Base-by-base conservation (phyloP, 2,329 filamentous ascomycete species). In the Gaeumannomyces sp. region DNA sequence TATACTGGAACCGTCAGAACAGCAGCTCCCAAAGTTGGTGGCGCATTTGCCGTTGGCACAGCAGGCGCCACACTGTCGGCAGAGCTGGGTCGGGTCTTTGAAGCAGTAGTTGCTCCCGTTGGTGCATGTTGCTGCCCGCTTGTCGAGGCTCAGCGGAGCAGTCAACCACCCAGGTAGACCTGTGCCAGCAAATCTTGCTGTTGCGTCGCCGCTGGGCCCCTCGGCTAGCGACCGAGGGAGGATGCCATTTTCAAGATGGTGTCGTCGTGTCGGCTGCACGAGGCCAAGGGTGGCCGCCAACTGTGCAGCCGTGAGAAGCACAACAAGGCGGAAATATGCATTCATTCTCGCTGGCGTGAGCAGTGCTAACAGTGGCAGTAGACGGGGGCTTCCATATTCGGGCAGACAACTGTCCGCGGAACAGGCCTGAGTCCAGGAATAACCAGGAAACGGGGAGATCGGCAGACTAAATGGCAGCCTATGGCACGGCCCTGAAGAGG, bases 21-120 rank as follows among this genome's bases (percentile, higher is more conserved):
- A 60, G 59, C 59, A 60, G 28, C 22, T 35, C 28, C 59, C 59
- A 35, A 60, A 60, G 28, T 60, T 31, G 16, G 13, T 6, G 5
- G 59, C 59, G 31, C 59, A 60, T 25, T 35, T 60, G 29, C 59
- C 59, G 22, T 35, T 35, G 28, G 28, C 13, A 14, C 59, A 60
- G 29, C 59, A 60, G 59, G 27, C 19, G 10, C 59, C 59, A 16
- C 59, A 60, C n/a, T 25, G 29, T 10, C 4, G 11, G 31, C 59
- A 60, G 19, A 19, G 4, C 27, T 19, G 28, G 22, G 4, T 35
- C 28, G 29, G 27, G 59, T 19, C 59, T 7, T 19, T 31, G 28
- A 13, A 33, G 59, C 31, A 60, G 59, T n/a, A 60, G 14, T 31
- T n/a, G 22, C 4, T 7, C 29, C 59, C 59, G 5, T 60, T 31